phyloP scores from a whole-genome alignment of 2,329 filamentous ascomycete genomes.

The Geosmithia putterillii region DNA sequence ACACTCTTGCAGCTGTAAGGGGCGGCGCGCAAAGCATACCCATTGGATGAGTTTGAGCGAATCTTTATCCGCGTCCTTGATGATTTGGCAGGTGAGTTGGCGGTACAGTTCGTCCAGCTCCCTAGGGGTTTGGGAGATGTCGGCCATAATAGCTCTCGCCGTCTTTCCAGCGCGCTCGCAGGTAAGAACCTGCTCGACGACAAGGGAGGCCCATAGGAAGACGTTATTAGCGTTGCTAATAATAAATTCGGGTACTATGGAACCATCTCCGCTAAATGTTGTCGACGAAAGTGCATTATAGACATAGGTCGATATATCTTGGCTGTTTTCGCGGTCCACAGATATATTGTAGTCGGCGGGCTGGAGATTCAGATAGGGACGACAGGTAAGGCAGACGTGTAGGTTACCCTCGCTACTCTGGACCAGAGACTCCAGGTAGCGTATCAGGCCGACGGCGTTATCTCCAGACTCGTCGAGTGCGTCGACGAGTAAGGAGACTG shows the following conservation, averaged over 20 bases:
- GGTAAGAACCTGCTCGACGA: neutral
- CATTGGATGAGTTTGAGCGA: neutral
- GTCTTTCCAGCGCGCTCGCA: neutral
- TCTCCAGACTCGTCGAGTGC: neutral
- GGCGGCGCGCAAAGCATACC: neutral
- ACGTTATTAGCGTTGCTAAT: neutral
- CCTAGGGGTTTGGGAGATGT: neutral
- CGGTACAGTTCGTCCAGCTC: neutral
- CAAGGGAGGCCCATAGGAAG: neutral
- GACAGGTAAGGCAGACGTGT: slow-evolving; percentile 1
- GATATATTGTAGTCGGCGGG: neutral
- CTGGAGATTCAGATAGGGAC: neutral
- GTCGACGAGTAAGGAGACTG: neutral
- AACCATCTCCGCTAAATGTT: too few species aligned
- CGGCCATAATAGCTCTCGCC: neutral
- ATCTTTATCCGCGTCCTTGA: too few species aligned
- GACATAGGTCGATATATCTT: neutral
- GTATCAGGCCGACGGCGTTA: neutral
- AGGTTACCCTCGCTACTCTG: neutral
- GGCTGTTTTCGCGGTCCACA: neutral
- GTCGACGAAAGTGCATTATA: neutral
- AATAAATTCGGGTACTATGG: neutral
- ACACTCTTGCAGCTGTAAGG: neutral
- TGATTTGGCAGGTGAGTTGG: neutral
- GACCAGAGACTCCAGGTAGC: too few species aligned